Base-by-base conservation (phyloP, 1,139 yeast species). In the Pneumocystis carinii region DNA sequence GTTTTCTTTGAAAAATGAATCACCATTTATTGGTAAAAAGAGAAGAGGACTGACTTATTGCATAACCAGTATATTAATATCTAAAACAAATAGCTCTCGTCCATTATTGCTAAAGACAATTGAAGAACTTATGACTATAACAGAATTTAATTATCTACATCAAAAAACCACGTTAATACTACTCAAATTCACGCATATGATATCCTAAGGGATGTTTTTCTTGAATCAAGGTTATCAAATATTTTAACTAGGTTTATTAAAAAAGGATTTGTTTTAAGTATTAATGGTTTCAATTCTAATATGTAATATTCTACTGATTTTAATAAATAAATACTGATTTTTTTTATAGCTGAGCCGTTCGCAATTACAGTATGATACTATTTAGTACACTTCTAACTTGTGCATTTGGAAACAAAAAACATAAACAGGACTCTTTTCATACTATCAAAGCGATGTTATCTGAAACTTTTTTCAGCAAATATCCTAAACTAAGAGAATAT, bases 161-260 rank as follows among this genome's bases (percentile, higher is more conserved):
- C 77, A 83, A 66, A 64, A 61, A 66, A 65, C n/a, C 82, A 79
- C 65, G 77, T 82, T 67, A 95, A 88, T 70, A 76, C 88, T 35
- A 92, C 97, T 0, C 97, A 90, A 72, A 96, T 90, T 0, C 95
- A 90, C 74, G 97, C 97, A 0, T 83, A 88, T 72, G 92, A 92
- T 71, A 86, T 95, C 70, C 81, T 92, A 65, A 83, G 82, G 67
- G 84, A 85, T 7, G 76, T 92, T 1, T 85, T 90, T 68, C 79
- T 79, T 48, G 97, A 90, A 67, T 78, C 92, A 0, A 77, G 80
- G 38, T 75, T 92, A 42, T 76, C 89, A 0, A 77, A 76, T 2
- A 74, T 77, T 1, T 80, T 86, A n/a, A 73, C 79, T 0, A 72
- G 73, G 1, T 83, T 78, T 70, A 78, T 86, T 10, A 84, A 83